A percentile compares a stretch with the other conserved stretches of the same genome.
Conservation (phyloP, 2,329 filamentous ascomycete species). For the Beauveria sp. region DNA sequence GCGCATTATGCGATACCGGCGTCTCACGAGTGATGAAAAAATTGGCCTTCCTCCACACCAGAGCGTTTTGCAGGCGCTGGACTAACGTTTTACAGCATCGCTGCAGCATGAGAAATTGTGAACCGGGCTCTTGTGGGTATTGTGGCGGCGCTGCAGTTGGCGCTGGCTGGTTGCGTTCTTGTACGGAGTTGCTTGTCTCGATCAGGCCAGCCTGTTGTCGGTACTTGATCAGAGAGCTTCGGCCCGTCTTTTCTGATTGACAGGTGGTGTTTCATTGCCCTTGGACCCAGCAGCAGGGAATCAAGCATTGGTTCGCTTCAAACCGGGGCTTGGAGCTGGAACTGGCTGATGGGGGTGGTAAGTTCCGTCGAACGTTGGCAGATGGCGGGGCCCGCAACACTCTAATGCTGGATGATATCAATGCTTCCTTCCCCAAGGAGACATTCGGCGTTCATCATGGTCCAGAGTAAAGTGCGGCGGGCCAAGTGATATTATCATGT, state of each 20-base stretch:
- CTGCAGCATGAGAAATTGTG: neutral
- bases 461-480: slow-evolving; percentile 1
- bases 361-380: slow-evolving; percentile 2
- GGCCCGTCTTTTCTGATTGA: slow-evolving; percentile 4
- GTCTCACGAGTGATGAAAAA: slow-evolving; percentile 5
- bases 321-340: neutral
- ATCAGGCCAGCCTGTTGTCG: neutral
- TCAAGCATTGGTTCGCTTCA: neutral
- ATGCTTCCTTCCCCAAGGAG: slow-evolving; percentile 2
- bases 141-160: slow-evolving; percentile 1
- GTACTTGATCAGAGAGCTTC: slow-evolving; percentile 1
- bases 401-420: neutral
- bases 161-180: neutral
- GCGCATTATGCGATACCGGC: slow-evolving; percentile 2
- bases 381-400: neutral
- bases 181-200: neutral
- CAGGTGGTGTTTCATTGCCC: neutral
- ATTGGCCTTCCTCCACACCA: neutral
- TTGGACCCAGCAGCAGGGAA: neutral
- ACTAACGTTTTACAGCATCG: slow-evolving; percentile 11
- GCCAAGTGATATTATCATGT: slow-evolving; percentile 5
- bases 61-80: slow-evolving; percentile 5
- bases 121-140: neutral
- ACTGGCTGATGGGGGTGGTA: neutral
- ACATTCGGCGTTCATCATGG: slow-evolving; percentile 1